phyloP scores from a whole-genome alignment of 1,284 basidiomycete genomes.

The Naganishia liquefaciens region DNA sequence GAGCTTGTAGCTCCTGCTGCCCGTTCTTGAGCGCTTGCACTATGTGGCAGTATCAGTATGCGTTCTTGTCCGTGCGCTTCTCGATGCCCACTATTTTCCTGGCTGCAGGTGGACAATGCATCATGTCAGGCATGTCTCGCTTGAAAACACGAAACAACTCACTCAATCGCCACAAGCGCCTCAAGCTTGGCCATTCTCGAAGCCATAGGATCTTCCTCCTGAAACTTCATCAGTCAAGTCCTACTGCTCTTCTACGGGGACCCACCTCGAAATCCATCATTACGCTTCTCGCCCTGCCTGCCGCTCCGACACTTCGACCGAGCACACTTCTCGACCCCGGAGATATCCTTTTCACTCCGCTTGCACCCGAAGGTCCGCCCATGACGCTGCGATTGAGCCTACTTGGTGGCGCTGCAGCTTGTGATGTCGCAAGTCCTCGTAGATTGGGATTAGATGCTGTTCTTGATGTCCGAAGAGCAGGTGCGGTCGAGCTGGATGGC shows the following conservation, averaged over 20 bases:
- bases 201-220: constrained; percentile 23
- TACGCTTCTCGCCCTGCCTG: constrained; percentile 38
- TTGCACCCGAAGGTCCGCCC: neutral
- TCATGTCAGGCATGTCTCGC: neutral
- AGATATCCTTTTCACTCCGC: constrained; percentile 9
- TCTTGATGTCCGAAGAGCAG: constrained; percentile 9
- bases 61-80: neutral
- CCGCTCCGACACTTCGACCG: constrained; percentile 37
- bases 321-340: constrained; percentile 29
- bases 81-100: constrained; percentile 19
- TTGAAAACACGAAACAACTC: neutral
- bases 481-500: neutral
- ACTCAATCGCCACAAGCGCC: constrained; percentile 22
- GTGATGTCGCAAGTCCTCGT: constrained; percentile 16
- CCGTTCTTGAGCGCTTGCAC: constrained; percentile 29
- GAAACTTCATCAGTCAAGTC: no score
- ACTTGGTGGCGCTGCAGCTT: constrained; percentile 2
- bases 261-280: constrained; percentile 27
- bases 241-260: no score
- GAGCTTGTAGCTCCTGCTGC: constrained; percentile 43
- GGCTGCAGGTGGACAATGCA: neutral
- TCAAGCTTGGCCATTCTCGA: constrained; percentile 27
- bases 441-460: constrained; percentile 23
- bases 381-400: constrained; percentile 25
- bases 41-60: neutral